Evolutionary conservation across 306 rosid genomes (phyloP).

Genomic region (Macrotyloma uniflorum): DNA sequence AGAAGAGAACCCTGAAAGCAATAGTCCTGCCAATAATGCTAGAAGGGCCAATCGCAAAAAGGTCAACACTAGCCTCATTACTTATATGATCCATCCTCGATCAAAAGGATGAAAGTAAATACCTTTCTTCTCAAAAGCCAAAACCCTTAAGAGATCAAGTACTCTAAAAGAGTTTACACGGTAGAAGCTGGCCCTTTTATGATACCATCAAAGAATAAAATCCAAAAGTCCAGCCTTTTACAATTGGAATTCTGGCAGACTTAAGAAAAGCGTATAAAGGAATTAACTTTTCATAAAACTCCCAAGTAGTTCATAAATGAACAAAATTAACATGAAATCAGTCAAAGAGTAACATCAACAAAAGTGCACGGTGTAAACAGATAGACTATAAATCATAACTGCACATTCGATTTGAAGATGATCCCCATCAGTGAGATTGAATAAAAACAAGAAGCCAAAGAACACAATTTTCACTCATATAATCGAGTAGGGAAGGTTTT

Average conservation of each 20-base stretch:
- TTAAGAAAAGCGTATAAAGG: background rate
- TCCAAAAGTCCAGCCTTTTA: conserved; percentile 5
- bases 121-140: conserved; percentile 10
- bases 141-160: conserved; percentile 26
- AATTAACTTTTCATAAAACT: conserved; percentile 14
- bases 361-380: background rate
- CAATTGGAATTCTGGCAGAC: conserved; percentile 36
- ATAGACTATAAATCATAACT: background rate
- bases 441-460: background rate
- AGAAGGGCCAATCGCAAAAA: conserved; percentile 83
- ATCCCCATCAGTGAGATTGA: background rate
- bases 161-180: conserved; percentile 6
- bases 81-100: conserved; percentile 75
- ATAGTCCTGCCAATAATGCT: conserved; percentile 71
- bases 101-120: conserved; percentile 11
- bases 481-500: background rate
- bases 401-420: background rate
- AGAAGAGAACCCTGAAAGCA: conserved; percentile 77
- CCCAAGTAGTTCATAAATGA: conserved; percentile 13
- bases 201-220: conserved; percentile 21
- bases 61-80: conserved; percentile 76
- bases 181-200: conserved; percentile 11
- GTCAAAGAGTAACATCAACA: background rate
- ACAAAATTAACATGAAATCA: conserved; percentile 1
- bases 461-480: background rate